Conservation (phyloP, 2,329 filamentous ascomycete genomes). For the Epichloe hybrida region DNA sequence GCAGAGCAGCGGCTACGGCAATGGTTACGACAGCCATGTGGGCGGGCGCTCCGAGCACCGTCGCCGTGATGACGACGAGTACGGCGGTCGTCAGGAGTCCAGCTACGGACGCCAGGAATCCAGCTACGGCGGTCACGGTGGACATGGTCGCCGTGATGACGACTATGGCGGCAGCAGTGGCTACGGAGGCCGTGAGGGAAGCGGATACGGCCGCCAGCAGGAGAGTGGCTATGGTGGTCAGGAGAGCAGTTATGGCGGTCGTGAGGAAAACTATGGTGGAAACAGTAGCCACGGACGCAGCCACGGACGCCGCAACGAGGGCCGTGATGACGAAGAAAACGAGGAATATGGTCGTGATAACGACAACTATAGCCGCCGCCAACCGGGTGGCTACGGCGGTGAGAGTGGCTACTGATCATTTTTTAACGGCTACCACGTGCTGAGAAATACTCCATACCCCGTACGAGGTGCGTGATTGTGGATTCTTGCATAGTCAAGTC, state of each 20-base stretch:
- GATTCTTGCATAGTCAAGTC: too few relatives aligned
- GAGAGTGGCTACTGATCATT: constrained; percentile 5
- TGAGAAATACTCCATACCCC: too few relatives aligned
- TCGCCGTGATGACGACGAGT: constrained; percentile 5
- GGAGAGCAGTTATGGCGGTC: constrained; percentile 9
- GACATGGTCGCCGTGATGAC: constrained; percentile 7
- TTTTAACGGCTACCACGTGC: too few relatives aligned
- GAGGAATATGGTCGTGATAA: constrained; percentile 3
- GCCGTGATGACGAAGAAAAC: background rate
- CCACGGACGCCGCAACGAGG: constrained; percentile 3
- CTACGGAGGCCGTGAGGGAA: constrained; percentile 6
- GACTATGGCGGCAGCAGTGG: constrained; percentile 6
- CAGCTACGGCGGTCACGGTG: constrained; percentile 12
- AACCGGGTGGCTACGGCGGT: constrained; percentile 16
- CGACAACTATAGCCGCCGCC: constrained; percentile 7
- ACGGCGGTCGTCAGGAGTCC: constrained; percentile 11
- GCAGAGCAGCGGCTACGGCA: constrained; percentile 17
- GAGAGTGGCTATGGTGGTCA: constrained; percentile 7
- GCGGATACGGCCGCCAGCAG: constrained; percentile 8
- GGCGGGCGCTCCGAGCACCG: constrained; percentile 6
- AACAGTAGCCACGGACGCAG: constrained; percentile 6
- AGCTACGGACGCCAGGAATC: constrained; percentile 8
- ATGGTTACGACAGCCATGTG: constrained; percentile 12
- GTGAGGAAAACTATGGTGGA: constrained; percentile 12
- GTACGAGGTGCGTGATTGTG: too few relatives aligned